Evolutionary conservation across 192 early-diverging fungal genomes (phyloP).

Genomic region (Coemansia sp.): DNA sequence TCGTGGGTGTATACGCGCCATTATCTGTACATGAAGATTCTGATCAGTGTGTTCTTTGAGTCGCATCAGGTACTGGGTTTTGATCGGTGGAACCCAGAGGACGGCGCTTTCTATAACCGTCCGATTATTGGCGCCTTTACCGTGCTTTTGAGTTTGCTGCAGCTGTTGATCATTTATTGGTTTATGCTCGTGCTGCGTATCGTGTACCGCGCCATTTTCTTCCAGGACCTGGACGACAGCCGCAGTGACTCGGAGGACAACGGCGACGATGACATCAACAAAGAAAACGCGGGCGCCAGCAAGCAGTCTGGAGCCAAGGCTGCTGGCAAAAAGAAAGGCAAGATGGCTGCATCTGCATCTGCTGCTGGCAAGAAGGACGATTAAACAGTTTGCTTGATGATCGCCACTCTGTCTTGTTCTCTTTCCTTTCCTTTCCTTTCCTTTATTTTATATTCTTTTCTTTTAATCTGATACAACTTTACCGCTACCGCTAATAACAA

Average conservation of each 20-base stretch:
- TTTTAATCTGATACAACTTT: no score
- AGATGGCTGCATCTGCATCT: no score
- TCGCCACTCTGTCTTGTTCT: no score
- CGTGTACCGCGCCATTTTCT: conserved; percentile 55
- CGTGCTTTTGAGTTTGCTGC: conserved; percentile 47
- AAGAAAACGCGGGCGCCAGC: no score
- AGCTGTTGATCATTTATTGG: conserved; percentile 67
- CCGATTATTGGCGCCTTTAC: conserved; percentile 13
- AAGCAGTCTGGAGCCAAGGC: background rate
- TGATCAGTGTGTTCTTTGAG: conserved; percentile 56
- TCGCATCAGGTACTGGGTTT: conserved; percentile 15
- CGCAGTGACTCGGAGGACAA: conserved; percentile 65
- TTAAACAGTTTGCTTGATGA: no score
- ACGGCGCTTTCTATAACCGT: conserved; percentile 24
- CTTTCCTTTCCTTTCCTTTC: background rate
- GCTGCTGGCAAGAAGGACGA: no score
- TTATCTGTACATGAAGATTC: conserved; percentile 65
- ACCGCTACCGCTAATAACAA: no score
- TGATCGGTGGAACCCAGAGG: conserved; percentile 22
- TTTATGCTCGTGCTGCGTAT: conserved; percentile 63
- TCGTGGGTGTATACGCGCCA: conserved; percentile 76
- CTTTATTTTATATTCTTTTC: no score
- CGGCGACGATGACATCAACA: conserved; percentile 9
- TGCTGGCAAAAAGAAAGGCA: conserved; percentile 6
- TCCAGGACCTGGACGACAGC: conserved; percentile 57